Evolutionary conservation across 1,284 basidiomycete species (phyloP), one percentile per base, ranked within the genome.

Genomic region (Porogramme epimiltina): DNA sequence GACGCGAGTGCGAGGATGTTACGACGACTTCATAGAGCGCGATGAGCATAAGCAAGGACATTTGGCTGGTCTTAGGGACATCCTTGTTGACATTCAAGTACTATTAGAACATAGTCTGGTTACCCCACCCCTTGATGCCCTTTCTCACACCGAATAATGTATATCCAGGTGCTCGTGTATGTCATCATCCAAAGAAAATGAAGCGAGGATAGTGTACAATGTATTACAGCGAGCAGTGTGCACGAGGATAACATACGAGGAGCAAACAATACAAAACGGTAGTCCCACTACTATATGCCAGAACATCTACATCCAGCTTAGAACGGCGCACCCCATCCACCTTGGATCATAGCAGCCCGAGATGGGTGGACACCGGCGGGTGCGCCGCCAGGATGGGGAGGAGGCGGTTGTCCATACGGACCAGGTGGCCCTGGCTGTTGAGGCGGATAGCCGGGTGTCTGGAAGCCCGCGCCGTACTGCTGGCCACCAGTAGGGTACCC

Each of bases 321-420:
- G 36, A 52, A 56, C 25, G 53, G 52, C 43, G 40, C 22, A 37
- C 50, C 49, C 60, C 57, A 56, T 10, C 36, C 47, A 42, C 53
- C 70, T 62, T 83, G 82, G 50, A 86, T 76, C 76, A 85, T 76
- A 6, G 81, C 79, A 31, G 84, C 79, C 37, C 85, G 79, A 43
- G 76, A 74, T 42, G 84, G 82, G 60, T 88, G 85, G 73, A 87
- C 80, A 24, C 82, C 81, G 4, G 77, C 73, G 42, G 81, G 78
- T 38, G 73, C 63, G n/a, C n/a, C n/a, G n/a, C n/a, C n/a, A 20
- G 65, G 56, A 13, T 66, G 42, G 23, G 55, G 69, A 42, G 71
- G 67, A 36, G 74, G 73, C 10, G 74, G 73, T 31, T 75, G 75
- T 37, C 63, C 59, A 41, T 63, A 65, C 44, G 76, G 9, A 9